phyloP scores from a whole-genome alignment of 2,329 filamentous ascomycete genomes.

The Colletotrichum cuscutae region DNA sequence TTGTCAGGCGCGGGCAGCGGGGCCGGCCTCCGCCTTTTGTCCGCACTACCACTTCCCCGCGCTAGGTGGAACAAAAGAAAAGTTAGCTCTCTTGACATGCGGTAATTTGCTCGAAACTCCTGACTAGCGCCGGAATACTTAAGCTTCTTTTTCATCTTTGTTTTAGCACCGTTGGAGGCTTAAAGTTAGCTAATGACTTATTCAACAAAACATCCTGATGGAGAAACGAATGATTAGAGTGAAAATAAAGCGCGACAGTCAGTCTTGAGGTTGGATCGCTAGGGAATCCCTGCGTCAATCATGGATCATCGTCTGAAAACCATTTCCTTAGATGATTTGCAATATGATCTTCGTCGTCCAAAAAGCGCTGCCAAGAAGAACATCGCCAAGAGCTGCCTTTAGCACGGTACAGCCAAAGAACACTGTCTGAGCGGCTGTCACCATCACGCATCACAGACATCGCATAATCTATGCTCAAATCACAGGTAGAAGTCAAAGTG shows the following conservation, averaged over 20 bases:
- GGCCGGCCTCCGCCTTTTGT: neutral
- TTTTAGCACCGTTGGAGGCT: slow-evolving; percentile 13
- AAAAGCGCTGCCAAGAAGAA: neutral
- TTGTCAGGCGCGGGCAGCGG: neutral
- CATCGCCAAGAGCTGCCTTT: slow-evolving; percentile 13
- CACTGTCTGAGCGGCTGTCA: slow-evolving; percentile 1
- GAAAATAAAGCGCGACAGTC: neutral
- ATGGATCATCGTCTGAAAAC: slow-evolving; percentile 2
- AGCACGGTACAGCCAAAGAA: neutral
- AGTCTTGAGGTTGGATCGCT: neutral
- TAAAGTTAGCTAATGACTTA: neutral
- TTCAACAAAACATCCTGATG: neutral
- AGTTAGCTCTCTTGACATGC: neutral
- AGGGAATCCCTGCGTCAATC: neutral
- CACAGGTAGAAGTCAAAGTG: neutral
- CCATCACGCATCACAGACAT: neutral
- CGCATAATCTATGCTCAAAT: neutral
- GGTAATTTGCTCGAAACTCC: neutral
- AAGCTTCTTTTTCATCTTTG: neutral
- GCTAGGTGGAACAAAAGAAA: neutral
- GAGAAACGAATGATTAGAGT: neutral
- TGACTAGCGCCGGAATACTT: slow-evolving; percentile 1
- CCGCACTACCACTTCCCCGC: neutral
- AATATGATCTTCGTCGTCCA: slow-evolving; percentile 9
- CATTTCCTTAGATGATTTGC: neutral